Percentiles rank a stretch among this genome's conserved stretches.
phyloP scores from a whole-genome alignment of 2,329 filamentous ascomycete species.

The Talaromyces atroroseus region DNA sequence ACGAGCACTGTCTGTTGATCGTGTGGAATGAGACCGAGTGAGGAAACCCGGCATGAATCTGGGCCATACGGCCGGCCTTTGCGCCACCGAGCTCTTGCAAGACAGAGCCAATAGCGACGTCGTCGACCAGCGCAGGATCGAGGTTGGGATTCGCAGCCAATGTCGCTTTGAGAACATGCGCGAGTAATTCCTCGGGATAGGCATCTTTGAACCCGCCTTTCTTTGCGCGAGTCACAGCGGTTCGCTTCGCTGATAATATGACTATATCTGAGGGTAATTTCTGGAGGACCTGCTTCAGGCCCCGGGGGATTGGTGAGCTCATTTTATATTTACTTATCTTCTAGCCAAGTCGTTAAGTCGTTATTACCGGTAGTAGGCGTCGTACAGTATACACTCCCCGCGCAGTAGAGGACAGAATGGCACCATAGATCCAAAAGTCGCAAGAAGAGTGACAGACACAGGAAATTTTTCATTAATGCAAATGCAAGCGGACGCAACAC shows the following conservation, averaged over 20 bases:
- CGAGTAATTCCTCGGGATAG: conserved; percentile 83
- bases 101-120: conserved; percentile 82
- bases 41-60: conserved; percentile 75
- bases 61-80: conserved; percentile 87
- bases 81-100: conserved; percentile 84
- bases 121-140: conserved; percentile 64
- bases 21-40: conserved; percentile 73
- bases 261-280: conserved; percentile 79
- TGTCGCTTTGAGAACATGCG: conserved; percentile 58
- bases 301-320: conserved; percentile 51
- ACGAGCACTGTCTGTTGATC: conserved; percentile 80
- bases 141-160: conserved; percentile 67
- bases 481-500: conserved; percentile 17
- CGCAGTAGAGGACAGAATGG: neutral
- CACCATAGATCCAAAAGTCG: neutral
- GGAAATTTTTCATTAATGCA: neutral
- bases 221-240: conserved; percentile 76
- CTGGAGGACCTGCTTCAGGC: conserved; percentile 68
- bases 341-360: neutral
- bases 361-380: neutral
- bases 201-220: conserved; percentile 80
- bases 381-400: neutral
- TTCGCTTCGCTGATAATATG: conserved; percentile 84
- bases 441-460: neutral
- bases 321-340: conserved; percentile 31